These are phyloP conservation scores for Dendryphion nanum DNA, from an alignment of 2,329 filamentous ascomycete genomes.

Conservation along the genomic window DNA sequence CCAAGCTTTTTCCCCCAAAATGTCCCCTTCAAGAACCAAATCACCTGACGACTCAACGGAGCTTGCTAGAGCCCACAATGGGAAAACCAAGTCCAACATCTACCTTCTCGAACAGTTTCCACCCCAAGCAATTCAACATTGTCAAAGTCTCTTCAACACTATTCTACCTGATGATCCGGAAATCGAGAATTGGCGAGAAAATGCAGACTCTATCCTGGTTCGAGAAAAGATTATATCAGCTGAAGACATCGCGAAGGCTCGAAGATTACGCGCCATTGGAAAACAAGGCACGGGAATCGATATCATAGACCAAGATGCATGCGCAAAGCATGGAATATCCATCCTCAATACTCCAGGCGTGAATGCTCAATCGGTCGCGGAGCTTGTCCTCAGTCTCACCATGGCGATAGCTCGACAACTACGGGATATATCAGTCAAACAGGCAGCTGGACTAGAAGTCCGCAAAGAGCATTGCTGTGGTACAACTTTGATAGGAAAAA, in stretches of 20 bases:
- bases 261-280: not conserved
- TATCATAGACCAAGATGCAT: conserved; percentile 2
- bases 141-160: conserved; percentile 1
- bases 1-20: too few species aligned
- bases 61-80: too few species aligned
- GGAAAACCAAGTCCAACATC: not conserved
- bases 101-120: conserved; percentile 1
- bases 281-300: conserved; percentile 1
- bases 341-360: conserved; percentile 1
- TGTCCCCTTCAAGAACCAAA: not conserved
- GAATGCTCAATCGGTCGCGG: conserved; percentile 1
- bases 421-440: not conserved
- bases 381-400: not conserved
- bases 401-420: conserved; percentile 1
- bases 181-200: not conserved
- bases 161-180: not conserved
- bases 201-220: conserved; percentile 1
- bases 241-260: not conserved
- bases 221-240: conserved; percentile 1
- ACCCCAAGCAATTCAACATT: not conserved
- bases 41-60: too few species aligned
- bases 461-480: not conserved
- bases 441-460: not conserved
- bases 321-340: not conserved
- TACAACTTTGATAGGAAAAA: not conserved